phyloP scores from a whole-genome alignment of 768 basidiomycete genomes.

The Russula sp. region DNA sequence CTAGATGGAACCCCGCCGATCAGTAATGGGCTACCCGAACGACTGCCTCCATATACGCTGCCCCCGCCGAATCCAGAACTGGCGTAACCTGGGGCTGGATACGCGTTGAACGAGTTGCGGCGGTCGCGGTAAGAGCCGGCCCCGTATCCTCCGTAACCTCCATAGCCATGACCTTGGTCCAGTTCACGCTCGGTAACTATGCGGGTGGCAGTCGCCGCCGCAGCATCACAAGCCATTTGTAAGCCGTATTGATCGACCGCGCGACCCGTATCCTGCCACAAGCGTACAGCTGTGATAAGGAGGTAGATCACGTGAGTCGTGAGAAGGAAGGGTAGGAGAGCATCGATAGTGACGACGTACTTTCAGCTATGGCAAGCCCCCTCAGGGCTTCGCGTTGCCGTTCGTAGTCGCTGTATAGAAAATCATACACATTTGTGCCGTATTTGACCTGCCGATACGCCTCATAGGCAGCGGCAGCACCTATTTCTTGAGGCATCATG shows the following conservation, averaged over 20 bases:
- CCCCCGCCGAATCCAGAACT: not conserved
- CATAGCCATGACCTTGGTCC: not conserved
- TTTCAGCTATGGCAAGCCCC: conserved; percentile 66
- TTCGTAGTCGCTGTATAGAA: conserved; percentile 48
- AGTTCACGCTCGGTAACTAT: conserved; percentile 13
- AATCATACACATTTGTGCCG: conserved; percentile 47
- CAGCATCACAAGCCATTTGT: conserved; percentile 13
- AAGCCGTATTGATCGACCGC: conserved; percentile 24
- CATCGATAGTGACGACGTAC: conserved; percentile 29
- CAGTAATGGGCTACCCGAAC: not conserved
- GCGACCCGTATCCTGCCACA: conserved; percentile 46
- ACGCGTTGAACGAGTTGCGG: conserved; percentile 6
- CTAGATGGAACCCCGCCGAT: not conserved
- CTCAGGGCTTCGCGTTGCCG: conserved; percentile 59
- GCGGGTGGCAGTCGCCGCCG: conserved; percentile 14
- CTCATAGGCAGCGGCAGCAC: conserved; percentile 73
- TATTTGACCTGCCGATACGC: conserved; percentile 63
- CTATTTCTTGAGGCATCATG: conserved; percentile 55
- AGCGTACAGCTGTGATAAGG: conserved; percentile 40
- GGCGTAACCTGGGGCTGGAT: not conserved
- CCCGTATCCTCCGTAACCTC: not conserved
- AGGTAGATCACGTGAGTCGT: conserved; percentile 11
- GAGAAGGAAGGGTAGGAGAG: not conserved
- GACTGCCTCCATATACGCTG: not conserved
- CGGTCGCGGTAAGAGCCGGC: conserved; percentile 9